These are phyloP conservation scores for Pichia sp. DNA, from an alignment of 1,139 yeast species.

Conservation along the genomic window DNA sequence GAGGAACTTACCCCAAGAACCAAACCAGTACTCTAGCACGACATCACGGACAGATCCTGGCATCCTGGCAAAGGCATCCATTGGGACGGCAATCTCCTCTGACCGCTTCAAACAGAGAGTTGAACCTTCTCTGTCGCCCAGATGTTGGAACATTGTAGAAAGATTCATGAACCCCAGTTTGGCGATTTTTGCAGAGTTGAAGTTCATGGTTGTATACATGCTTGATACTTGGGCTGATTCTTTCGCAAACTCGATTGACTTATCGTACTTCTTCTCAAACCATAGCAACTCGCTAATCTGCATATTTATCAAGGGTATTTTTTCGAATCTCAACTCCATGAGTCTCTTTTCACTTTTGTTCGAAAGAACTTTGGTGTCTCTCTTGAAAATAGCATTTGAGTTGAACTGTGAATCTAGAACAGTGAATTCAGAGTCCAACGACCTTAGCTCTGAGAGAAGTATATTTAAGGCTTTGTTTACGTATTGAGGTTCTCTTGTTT, in stretches of 20 bases:
- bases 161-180: conserved; percentile 37
- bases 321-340: conserved; percentile 26
- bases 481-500: conserved; percentile 20
- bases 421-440: conserved; percentile 26
- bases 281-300: conserved; percentile 65
- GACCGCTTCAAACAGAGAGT: conserved; percentile 29
- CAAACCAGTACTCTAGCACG: conserved; percentile 32
- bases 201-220: conserved; percentile 31
- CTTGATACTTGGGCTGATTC: conserved; percentile 40
- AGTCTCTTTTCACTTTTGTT: conserved; percentile 21
- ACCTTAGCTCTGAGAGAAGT: conserved; percentile 27
- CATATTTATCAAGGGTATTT: conserved; percentile 43
- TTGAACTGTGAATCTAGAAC: conserved; percentile 19
- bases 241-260: conserved; percentile 63
- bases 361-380: conserved; percentile 13
- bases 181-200: conserved; percentile 39
- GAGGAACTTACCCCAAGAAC: conserved; percentile 31
- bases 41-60: conserved; percentile 28
- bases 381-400: conserved; percentile 17
- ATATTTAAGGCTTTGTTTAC: conserved; percentile 25
- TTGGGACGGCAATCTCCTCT: conserved; percentile 28
- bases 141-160: conserved; percentile 37
- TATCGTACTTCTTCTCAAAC: conserved; percentile 48
- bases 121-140: conserved; percentile 33
- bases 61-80: conserved; percentile 24